Conservation (phyloP, 345 rosid species). For the Euphorbia lathyris region DNA sequence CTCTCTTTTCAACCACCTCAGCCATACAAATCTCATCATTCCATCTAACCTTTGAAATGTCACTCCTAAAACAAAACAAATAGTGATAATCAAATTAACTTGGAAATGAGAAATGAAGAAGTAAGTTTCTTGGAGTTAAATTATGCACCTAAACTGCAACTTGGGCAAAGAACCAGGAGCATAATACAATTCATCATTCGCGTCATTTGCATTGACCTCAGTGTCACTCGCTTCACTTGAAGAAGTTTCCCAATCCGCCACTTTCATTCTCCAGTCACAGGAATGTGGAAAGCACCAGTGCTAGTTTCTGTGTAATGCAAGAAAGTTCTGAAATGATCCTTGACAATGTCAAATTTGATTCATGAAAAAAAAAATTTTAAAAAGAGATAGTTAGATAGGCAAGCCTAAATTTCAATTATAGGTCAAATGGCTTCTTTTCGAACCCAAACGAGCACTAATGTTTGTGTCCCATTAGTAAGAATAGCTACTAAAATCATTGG, state of each 20-base stretch:
- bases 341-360: not conserved
- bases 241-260: constrained; percentile 25
- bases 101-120: not conserved
- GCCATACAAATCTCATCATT: constrained; percentile 50
- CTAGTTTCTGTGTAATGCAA: not conserved
- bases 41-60: constrained; percentile 71
- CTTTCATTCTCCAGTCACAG: constrained; percentile 10
- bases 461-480: too few species aligned
- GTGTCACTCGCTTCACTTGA: constrained; percentile 23
- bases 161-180: constrained; percentile 19
- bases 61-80: constrained; percentile 33
- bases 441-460: too few species aligned
- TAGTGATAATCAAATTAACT: not conserved
- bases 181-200: constrained; percentile 23
- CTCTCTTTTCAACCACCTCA: constrained; percentile 64
- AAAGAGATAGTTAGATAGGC: too few species aligned
- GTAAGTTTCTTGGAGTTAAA: not conserved
- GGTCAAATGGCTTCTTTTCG: too few species aligned
- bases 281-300: not conserved
- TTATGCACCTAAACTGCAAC: constrained; percentile 36
- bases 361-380: too few species aligned
- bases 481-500: too few species aligned
- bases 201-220: constrained; percentile 12
- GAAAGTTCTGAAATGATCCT: not conserved
- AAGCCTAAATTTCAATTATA: too few species aligned